Conservation (phyloP, 2,329 filamentous ascomycete genomes). For the Microsporum audouinii region DNA sequence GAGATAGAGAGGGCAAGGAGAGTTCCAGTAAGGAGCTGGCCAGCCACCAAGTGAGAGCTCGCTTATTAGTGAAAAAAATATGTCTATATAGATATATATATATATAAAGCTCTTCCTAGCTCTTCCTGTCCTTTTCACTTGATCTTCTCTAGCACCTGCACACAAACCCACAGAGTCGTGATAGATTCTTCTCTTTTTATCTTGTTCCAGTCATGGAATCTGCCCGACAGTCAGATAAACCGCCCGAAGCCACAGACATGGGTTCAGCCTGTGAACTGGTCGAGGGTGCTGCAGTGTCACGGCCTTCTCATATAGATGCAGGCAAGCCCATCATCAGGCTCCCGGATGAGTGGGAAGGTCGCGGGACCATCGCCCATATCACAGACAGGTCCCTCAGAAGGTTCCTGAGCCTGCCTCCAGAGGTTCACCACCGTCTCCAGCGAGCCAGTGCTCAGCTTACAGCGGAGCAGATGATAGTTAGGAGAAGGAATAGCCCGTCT, state of each 20-base stretch:
- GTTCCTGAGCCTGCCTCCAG: conserved; percentile 11
- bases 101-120: no score
- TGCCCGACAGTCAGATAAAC: background rate
- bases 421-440: conserved; percentile 12
- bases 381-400: conserved; percentile 3
- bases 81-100: no score
- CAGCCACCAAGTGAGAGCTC: no score
- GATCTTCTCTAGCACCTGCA: background rate
- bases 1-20: background rate
- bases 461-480: conserved; percentile 6
- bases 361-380: conserved; percentile 8
- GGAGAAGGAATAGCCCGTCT: background rate
- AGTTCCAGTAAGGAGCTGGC: no score
- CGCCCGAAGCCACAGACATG: background rate
- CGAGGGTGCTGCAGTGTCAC: no score
- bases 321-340: no score
- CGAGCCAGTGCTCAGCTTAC: conserved; percentile 11
- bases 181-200: no score
- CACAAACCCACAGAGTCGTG: no score
- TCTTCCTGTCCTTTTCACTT: background rate
- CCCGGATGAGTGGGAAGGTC: conserved; percentile 4
- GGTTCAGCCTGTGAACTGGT: background rate
- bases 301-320: background rate
- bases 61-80: no score
- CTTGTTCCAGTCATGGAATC: no score